These are phyloP conservation scores for Penicillium pulvis DNA, from an alignment of 495 filamentous ascomycete species.

Conservation along the genomic window DNA sequence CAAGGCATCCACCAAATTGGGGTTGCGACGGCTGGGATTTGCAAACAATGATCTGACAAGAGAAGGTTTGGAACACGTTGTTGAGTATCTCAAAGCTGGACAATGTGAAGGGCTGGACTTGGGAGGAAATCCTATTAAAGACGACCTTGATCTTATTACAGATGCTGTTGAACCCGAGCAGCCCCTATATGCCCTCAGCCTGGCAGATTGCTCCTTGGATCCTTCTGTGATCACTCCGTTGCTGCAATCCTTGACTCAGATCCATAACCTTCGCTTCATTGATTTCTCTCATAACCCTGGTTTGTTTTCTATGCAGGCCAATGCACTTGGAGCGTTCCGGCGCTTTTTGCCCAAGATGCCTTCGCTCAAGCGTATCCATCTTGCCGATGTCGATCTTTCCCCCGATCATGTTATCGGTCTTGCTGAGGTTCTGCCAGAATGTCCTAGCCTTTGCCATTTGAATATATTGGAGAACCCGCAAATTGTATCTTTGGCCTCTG, in stretches of 20 bases:
- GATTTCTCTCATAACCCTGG: slow-evolving; percentile 88
- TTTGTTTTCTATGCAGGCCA: slow-evolving; percentile 74
- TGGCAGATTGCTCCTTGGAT: slow-evolving; percentile 84
- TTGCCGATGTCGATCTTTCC: slow-evolving; percentile 82
- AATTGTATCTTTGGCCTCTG: slow-evolving; percentile 66
- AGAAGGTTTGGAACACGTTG: slow-evolving; percentile 73
- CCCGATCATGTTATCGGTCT: slow-evolving; percentile 87
- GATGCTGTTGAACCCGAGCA: slow-evolving; percentile 61
- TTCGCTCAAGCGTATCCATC: slow-evolving; percentile 81
- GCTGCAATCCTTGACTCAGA: slow-evolving; percentile 69
- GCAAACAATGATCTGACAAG: slow-evolving; percentile 77
- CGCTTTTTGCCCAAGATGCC: slow-evolving; percentile 82
- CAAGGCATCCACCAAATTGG: slow-evolving; percentile 72
- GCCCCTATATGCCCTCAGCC: slow-evolving; percentile 76
- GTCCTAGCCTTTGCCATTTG: slow-evolving; percentile 78
- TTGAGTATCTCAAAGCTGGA: slow-evolving; percentile 69
- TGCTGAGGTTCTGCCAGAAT: slow-evolving; percentile 86
- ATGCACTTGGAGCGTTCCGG: slow-evolving; percentile 72
- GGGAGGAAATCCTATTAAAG: slow-evolving; percentile 82
- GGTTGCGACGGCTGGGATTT: slow-evolving; percentile 74
- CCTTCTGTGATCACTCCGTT: slow-evolving; percentile 71
- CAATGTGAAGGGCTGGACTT: slow-evolving; percentile 88
- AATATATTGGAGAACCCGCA: slow-evolving; percentile 83
- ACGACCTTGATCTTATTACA: slow-evolving; percentile 68
- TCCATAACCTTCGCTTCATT: slow-evolving; percentile 82